These are phyloP conservation scores for Septoria petroselini DNA, from an alignment of 2,329 filamentous ascomycete species.

Conservation along the genomic window DNA sequence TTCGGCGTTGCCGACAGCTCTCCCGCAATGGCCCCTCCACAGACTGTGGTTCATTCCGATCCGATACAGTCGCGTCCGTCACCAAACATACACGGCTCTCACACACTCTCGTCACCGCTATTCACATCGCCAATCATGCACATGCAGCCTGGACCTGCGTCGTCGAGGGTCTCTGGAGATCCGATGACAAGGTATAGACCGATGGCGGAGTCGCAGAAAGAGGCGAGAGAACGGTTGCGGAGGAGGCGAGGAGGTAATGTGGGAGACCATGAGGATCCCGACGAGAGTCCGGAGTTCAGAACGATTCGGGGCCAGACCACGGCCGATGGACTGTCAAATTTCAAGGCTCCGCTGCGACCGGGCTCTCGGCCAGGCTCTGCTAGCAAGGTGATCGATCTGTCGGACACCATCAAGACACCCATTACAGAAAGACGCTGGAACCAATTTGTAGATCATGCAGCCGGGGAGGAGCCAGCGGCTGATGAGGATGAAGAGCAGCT, in stretches of 20 bases:
- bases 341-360: conserved; percentile 14
- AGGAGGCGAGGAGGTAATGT: too few species aligned
- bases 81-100: conserved; percentile 39
- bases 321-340: conserved; percentile 9
- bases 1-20: conserved; percentile 49
- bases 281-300: not conserved
- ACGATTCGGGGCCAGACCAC: too few species aligned
- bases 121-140: conserved; percentile 7
- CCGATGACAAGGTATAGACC: conserved; percentile 30
- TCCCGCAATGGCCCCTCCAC: conserved; percentile 34
- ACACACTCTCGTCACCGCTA: conserved; percentile 38
- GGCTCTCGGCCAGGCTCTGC: conserved; percentile 9
- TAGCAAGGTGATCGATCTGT: conserved; percentile 2
- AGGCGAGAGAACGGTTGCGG: not conserved
- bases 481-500: conserved; percentile 20
- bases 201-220: conserved; percentile 47
- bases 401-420: not conserved
- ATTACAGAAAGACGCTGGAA: conserved; percentile 10
- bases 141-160: not conserved
- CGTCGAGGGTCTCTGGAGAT: not conserved
- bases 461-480: conserved; percentile 27
- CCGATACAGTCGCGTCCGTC: conserved; percentile 46
- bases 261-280: not conserved
- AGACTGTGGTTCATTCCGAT: conserved; percentile 29
- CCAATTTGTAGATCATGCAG: conserved; percentile 2